Evolutionary conservation across 2,329 filamentous ascomycete genomes (phyloP).

Genomic region (Fusarium sp.): DNA sequence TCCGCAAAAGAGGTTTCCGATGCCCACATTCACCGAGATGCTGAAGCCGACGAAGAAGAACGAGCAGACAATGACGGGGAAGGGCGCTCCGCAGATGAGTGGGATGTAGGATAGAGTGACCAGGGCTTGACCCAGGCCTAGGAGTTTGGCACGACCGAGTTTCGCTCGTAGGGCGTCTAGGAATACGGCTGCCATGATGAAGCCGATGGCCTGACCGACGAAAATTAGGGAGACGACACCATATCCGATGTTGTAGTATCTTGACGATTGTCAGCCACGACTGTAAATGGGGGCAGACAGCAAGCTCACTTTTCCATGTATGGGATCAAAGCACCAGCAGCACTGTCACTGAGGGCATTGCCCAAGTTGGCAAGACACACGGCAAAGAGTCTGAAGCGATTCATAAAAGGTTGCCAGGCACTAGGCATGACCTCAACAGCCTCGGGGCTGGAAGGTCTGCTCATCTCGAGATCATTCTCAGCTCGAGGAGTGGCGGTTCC

Average conservation of each 20-base stretch:
- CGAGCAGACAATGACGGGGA: conserved; percentile 72
- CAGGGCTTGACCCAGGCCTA: conserved; percentile 69
- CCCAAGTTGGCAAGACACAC: conserved; percentile 75
- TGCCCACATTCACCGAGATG: conserved; percentile 66
- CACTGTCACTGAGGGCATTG: conserved; percentile 80
- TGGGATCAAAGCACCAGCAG: conserved; percentile 82
- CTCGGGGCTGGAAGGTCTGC: conserved; percentile 61
- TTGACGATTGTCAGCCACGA: conserved; percentile 39
- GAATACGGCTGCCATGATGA: conserved; percentile 77
- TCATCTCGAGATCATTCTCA: conserved; percentile 62
- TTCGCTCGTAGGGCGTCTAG: conserved; percentile 72
- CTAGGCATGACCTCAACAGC: conserved; percentile 65
- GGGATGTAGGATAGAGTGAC: conserved; percentile 73
- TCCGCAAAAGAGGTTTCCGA: conserved; percentile 70
- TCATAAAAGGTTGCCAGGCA: conserved; percentile 73
- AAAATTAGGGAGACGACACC: conserved; percentile 86
- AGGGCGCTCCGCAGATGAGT: conserved; percentile 76
- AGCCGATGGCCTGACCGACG: conserved; percentile 81
- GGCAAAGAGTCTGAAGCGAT: conserved; percentile 75
- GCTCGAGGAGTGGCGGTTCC: conserved; percentile 16
- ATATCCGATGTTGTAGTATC: conserved; percentile 80
- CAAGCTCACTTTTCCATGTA: conserved; percentile 74
- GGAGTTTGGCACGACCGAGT: conserved; percentile 73
- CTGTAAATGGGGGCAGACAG: not conserved
- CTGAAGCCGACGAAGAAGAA: conserved; percentile 77